Base-by-base conservation (phyloP, 768 basidiomycete species). In the Panaeolus cyanescens region DNA sequence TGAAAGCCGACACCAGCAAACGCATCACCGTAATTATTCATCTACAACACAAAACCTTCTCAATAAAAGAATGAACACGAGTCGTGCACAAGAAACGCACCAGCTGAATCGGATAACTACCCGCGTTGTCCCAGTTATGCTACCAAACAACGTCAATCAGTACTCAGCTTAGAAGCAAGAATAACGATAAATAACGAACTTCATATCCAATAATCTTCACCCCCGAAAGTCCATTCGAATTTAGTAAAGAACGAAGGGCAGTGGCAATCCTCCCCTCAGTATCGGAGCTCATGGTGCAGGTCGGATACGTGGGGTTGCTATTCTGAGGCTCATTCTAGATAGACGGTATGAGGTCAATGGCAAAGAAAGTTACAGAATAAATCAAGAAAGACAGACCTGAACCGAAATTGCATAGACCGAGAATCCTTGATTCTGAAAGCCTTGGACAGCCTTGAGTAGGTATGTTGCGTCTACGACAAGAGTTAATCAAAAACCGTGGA, bases 111-210 rank as follows among this genome's bases (percentile, higher is more conserved):
- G 91, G 86, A 64, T 92, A 92, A 12, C 77, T 72, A 5, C 77
- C 83, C 13, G 88, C 87, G 61, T 85, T 80, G 55, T 80, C 75
- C 91, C 91, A 93, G 67, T 93, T 92, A 65, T 92, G 91, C 66
- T 91, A 32, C 19, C 36, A 6, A 9, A 13, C 32, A 22, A 10
- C 17, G 5, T 22, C 25, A 15, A 20, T 33, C n/a, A 25, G 32
- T 17, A 17, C 22, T 50, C 2, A 34, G 25, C 61, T 36, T 40
- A 5, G 5, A 22, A 12, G 30, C 17, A 53, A 1, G 7, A 32
- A 7, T 28, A 13, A 30, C 17, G 6, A 32, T n/a, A 40, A 4
- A n/a, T 12, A 45, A 20, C 55, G 1, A 62, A 75, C 74, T 62
- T 75, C 73, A 34, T 74, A 75, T 65, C 89, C 91, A 32, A 91